A percentile compares a stretch with the other conserved stretches of the same genome.
Evolutionary conservation across 2,329 filamentous ascomycete species (phyloP).

Genomic region (Fusarium proliferatum): DNA sequence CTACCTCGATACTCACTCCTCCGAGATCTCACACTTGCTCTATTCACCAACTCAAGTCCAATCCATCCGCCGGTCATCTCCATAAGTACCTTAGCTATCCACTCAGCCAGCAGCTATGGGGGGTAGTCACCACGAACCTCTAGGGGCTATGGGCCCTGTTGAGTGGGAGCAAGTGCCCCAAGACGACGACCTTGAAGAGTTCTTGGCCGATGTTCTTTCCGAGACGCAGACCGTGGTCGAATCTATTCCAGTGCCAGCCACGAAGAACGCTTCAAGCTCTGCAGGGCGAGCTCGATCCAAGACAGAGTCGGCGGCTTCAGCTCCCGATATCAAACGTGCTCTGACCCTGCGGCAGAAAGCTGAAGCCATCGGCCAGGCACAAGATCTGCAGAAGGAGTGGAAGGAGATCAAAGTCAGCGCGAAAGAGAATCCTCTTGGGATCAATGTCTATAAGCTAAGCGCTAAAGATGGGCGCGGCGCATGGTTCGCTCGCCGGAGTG

Average conservation of each 20-base stretch:
- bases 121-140: constrained; percentile 65
- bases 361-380: constrained; percentile 59
- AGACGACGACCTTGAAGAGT: constrained; percentile 63
- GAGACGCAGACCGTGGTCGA: constrained; percentile 78
- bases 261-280: constrained; percentile 54
- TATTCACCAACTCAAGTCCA: background rate
- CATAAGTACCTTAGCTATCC: background rate
- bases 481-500: constrained; percentile 89
- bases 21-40: background rate
- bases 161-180: constrained; percentile 61
- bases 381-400: constrained; percentile 82
- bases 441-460: constrained; percentile 82
- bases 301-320: constrained; percentile 64
- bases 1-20: background rate
- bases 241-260: constrained; percentile 70
- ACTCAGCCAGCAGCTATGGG: constrained; percentile 56
- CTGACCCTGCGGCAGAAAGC: constrained; percentile 53
- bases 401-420: constrained; percentile 81
- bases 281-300: constrained; percentile 63
- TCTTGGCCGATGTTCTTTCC: constrained; percentile 69
- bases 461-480: constrained; percentile 84
- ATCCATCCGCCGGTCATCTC: background rate
- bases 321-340: constrained; percentile 64
- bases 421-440: constrained; percentile 79
- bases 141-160: constrained; percentile 66